Conservation (phyloP, 345 rosid species). For the Lepidium aucheri region DNA sequence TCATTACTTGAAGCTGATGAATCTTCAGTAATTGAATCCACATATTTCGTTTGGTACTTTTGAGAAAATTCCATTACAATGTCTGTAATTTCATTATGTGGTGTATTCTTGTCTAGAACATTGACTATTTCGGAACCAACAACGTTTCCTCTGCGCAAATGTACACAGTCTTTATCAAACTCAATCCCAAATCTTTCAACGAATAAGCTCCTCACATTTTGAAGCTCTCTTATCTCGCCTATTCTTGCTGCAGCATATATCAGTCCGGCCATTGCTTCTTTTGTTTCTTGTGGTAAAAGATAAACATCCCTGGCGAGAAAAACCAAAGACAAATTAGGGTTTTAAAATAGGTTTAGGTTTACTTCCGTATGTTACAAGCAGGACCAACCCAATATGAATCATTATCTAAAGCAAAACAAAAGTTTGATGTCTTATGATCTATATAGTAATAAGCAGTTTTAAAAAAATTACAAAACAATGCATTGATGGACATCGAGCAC, state of each 20-base stretch:
- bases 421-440: too few species aligned
- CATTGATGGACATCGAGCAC: too few species aligned
- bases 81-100: not conserved
- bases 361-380: too few species aligned
- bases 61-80: not conserved
- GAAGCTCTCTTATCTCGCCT: constrained; percentile 34
- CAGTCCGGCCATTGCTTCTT: constrained; percentile 31
- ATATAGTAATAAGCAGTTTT: too few species aligned
- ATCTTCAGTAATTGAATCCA: not conserved
- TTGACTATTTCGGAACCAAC: constrained; percentile 9
- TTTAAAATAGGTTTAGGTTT: not conserved
- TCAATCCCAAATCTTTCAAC: constrained; percentile 18
- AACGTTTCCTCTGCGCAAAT: constrained; percentile 20
- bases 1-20: not conserved
- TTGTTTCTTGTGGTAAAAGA: constrained; percentile 19
- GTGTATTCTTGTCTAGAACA: not conserved
- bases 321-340: not conserved
- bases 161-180: constrained; percentile 26
- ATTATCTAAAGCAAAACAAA: too few species aligned
- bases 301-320: constrained; percentile 11
- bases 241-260: constrained; percentile 40
- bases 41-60: not conserved
- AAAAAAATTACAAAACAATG: too few species aligned
- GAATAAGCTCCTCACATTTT: constrained; percentile 19
- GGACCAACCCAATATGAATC: too few species aligned